Percentiles rank a stretch among this genome's conserved stretches.
phyloP scores from a whole-genome alignment of 495 filamentous ascomycete species.

The Talaromyces ruber region DNA sequence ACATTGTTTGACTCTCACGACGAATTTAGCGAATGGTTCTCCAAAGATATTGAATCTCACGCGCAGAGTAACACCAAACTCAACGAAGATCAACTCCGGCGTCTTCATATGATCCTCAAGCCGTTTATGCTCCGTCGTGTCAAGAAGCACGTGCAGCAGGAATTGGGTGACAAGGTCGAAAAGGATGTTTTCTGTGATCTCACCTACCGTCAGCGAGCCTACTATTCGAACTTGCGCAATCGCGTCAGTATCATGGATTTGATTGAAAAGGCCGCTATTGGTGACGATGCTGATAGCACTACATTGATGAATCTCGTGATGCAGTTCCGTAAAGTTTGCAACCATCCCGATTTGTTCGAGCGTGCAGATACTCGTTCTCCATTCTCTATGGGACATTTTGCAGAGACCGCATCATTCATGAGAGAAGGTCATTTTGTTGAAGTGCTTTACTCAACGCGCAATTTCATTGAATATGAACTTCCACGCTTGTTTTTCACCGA shows the following conservation, averaged over 20 bases:
- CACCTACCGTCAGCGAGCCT: slow-evolving; percentile 93
- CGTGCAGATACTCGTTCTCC: slow-evolving; percentile 86
- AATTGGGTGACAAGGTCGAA: slow-evolving; percentile 97
- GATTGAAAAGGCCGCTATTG: slow-evolving; percentile 91
- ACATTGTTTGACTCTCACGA: slow-evolving; percentile 97
- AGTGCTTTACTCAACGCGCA: slow-evolving; percentile 81
- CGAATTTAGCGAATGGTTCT: slow-evolving; percentile 99
- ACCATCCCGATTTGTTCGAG: slow-evolving; percentile 95
- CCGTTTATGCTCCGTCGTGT: slow-evolving; percentile 99
- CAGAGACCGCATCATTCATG: slow-evolving; percentile 89
- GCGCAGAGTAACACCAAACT: slow-evolving; percentile 98
- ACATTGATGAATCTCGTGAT: slow-evolving; percentile 99
- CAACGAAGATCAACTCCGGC: slow-evolving; percentile 93
- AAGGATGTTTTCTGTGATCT: slow-evolving; percentile 93
- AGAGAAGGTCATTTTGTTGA: slow-evolving; percentile 75
- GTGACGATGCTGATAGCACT: slow-evolving; percentile 88
- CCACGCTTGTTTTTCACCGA: slow-evolving; percentile 72
- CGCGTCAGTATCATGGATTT: slow-evolving; percentile 98
- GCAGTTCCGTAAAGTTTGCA: slow-evolving; percentile 99
- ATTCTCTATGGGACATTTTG: slow-evolving; percentile 72
- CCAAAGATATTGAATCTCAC: slow-evolving; percentile 97
- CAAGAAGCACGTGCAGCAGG: slow-evolving; percentile 98
- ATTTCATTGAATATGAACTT: slow-evolving; percentile 71
- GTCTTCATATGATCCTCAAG: slow-evolving; percentile 97
- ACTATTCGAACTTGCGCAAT: slow-evolving; percentile 83